Evolutionary conservation across 2,329 filamentous ascomycete genomes (phyloP).

Genomic region (Clonostachys solani): DNA sequence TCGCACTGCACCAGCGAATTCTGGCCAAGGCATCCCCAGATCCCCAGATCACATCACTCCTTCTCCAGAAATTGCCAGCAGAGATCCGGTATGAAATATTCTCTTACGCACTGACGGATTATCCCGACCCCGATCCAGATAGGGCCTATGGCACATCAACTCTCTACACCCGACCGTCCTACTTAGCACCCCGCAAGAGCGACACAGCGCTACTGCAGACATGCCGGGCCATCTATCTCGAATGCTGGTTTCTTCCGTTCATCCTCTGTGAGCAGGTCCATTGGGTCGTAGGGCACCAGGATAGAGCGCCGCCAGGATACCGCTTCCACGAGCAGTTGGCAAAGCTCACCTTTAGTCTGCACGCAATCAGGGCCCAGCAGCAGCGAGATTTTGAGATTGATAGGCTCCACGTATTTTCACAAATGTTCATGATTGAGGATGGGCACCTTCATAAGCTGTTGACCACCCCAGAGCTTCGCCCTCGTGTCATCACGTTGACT

Average conservation of each 20-base stretch:
- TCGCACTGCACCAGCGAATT: too few species aligned
- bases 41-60: too few species aligned
- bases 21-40: too few species aligned
- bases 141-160: slow-evolving; percentile 18
- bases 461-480: slow-evolving; percentile 17
- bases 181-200: slow-evolving; percentile 27
- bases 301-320: slow-evolving; percentile 22
- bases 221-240: slow-evolving; percentile 34
- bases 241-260: slow-evolving; percentile 37
- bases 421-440: slow-evolving; percentile 30
- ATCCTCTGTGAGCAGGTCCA: slow-evolving; percentile 28
- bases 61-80: slow-evolving; percentile 25
- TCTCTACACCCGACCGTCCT: slow-evolving; percentile 33
- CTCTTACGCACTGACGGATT: slow-evolving; percentile 27
- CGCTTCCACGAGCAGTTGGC: too few species aligned
- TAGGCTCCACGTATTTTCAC: slow-evolving; percentile 33
- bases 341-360: too few species aligned
- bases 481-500: slow-evolving; percentile 33
- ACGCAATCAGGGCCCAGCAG: too few species aligned
- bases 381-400: slow-evolving; percentile 13
- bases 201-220: slow-evolving; percentile 32
- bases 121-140: slow-evolving; percentile 20
- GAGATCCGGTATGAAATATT: slow-evolving; percentile 47
- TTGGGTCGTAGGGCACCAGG: slow-evolving; percentile 19
- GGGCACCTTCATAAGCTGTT: slow-evolving; percentile 18